Base-by-base conservation (phyloP, 139 green algal genomes). In the Chlorella sp. region DNA sequence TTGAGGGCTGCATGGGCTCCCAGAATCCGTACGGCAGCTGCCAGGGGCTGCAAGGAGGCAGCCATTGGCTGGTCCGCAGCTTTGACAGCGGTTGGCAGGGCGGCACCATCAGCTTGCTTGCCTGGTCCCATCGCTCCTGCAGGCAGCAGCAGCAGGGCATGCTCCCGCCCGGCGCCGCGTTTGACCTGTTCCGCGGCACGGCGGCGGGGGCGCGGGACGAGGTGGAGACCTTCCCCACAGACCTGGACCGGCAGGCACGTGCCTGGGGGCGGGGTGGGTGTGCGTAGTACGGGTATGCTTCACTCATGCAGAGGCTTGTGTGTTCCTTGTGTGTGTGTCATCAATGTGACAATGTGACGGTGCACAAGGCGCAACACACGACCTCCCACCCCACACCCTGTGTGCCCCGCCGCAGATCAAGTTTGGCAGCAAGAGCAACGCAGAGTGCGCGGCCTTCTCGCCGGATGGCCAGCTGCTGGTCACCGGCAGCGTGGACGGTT, bases 401-500 rank as follows among this genome's bases (percentile, higher is more conserved):
- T 16, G 24, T 16, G 9, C 51, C 14, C 13, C 51, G 9, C 13
- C 16, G 51, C 51, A 86, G 24, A 93, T 97, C 87, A 94, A 93
- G 73, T 94, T 97, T 73, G 92, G 92, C 41, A 83, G 86, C 70
- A 93, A 94, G 78, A 94, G 76, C 36, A 60, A 81, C 75, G 85
- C 95, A 2, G 97, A 99, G 90, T 91, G 84, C 56, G 96, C 95
- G 1, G 81, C 87, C 65, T 99, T 98, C 89, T 96, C 94, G 7
- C 94, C 96, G 0, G 96, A 99, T 84, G 97, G 97, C 65, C 90
- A 94, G 75, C 91, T 94, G 89, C 91, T 99, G 64, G 91, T 95
- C 46, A 98, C 95, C 6, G 97, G 97, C 77, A 97, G 92, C 73
- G 93, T 95, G 68, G 97, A 99, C 77, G 97, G 97, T 2, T 99